Conservation (phyloP, 1,284 basidiomycete species). For the Rhodotorula sp. region DNA sequence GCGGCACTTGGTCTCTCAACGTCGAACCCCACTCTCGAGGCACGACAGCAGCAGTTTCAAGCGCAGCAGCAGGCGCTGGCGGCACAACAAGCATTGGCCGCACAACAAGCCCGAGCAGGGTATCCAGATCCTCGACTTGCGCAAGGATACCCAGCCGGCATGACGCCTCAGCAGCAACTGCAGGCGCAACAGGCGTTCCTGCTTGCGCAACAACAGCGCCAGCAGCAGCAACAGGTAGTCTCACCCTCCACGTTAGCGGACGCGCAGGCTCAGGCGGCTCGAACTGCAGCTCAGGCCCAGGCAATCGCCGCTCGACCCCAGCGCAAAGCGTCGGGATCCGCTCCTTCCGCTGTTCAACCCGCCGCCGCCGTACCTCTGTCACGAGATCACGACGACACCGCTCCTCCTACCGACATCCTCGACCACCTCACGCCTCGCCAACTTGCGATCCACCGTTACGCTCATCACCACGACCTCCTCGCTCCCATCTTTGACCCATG, state of each 20-base stretch:
- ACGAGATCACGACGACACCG: not conserved
- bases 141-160: not conserved
- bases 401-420: constrained; percentile 25
- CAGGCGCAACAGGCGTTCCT: constrained; percentile 5
- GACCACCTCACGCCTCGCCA: constrained; percentile 30
- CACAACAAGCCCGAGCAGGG: not conserved
- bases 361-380: not conserved
- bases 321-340: not conserved
- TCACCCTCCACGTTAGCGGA: not conserved
- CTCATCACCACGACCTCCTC: constrained; percentile 23
- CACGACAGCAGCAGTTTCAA: constrained; percentile 17
- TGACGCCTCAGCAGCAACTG: constrained; percentile 5
- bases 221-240: constrained; percentile 8
- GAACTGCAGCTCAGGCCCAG: not conserved
- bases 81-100: constrained; percentile 1
- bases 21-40: constrained; percentile 15
- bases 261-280: not conserved
- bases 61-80: constrained; percentile 15
- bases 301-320: not conserved
- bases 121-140: no score
- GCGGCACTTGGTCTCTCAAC: not conserved
- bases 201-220: constrained; percentile 17
- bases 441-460: constrained; percentile 26
- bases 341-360: not conserved
- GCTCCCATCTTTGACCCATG: constrained; percentile 14